Base-by-base conservation (phyloP, 768 basidiomycete genomes). In the Phanerochaete sordida region DNA sequence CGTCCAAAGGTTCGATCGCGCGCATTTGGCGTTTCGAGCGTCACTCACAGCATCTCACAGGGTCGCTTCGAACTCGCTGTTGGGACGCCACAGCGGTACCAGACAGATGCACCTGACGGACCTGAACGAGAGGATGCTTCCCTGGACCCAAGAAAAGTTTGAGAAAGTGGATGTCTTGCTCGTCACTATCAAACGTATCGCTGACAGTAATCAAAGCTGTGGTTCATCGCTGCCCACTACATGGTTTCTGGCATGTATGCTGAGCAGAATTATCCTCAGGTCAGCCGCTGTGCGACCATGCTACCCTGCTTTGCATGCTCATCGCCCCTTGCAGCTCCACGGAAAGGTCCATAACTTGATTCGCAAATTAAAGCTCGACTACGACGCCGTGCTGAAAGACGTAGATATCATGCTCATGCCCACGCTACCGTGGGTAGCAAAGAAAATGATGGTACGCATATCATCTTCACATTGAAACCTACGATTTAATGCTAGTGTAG, bases 341-440 rank as follows among this genome's bases (percentile, higher is more conserved):
- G 76, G 76, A 24, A 73, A 74, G 48, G 72, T 75, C 1, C 72
- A 73, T 60, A 77, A 79, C 64, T 64, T 77, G 11, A 62, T 74
- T n/a, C 65, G 77, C 35, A 72, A 71, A 49, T 68, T 76, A 26
- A 62, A 68, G 16, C 65, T 70, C 60, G 72, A 74, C 21, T 77
- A 73, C 58, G 72, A 77, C 56, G 67, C 57, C 1, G 60, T 65
- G 6, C 65, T 77, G 21, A 61, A 61, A 0, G 54, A 64, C 24
- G 68, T 72, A 46, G 72, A 74, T 57, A 63, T 76, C 12, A 65
- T 79, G 21, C 44, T 77, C 31, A 73, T 74, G 67, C 77, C 77
- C 4, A 76, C 76, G 19, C 64, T 69, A 13, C 72, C 74, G 19
- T 72, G 72, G 59, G 72, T 76, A 0, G 66, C 76, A 3, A 70